Evolutionary conservation across 192 early-diverging fungal genomes (phyloP).

Genomic region (Coemansia sp.): DNA sequence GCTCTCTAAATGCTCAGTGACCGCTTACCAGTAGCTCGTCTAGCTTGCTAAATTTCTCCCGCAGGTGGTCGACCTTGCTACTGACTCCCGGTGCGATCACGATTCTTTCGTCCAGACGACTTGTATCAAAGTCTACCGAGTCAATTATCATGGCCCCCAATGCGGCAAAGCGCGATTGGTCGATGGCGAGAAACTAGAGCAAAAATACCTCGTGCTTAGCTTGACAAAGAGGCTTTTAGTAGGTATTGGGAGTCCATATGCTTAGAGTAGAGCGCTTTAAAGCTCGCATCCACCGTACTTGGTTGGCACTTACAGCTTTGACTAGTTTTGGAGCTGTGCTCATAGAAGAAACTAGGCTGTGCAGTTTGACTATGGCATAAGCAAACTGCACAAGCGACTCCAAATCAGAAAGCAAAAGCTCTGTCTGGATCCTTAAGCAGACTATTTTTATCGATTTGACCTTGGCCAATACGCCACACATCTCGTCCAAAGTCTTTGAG

Average conservation of each 20-base stretch:
- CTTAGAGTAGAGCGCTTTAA: not conserved
- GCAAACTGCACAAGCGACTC: conserved; percentile 38
- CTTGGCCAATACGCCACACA: conserved; percentile 18
- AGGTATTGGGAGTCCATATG: not conserved
- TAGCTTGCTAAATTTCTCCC: conserved; percentile 20
- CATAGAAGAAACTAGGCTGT: conserved; percentile 15
- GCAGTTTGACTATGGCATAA: conserved; percentile 26
- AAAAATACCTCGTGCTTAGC: not conserved
- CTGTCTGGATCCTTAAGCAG: conserved; percentile 32
- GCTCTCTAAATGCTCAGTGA: not conserved
- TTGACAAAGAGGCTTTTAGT: not conserved
- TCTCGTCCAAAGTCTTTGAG: conserved; percentile 3
- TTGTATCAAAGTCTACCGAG: conserved; percentile 34
- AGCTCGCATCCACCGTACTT: not conserved
- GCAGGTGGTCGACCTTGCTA: conserved; percentile 33
- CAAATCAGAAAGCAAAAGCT: conserved; percentile 32
- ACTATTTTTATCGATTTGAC: conserved; percentile 12
- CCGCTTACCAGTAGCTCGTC: conserved; percentile 25
- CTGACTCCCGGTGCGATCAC: conserved; percentile 23
- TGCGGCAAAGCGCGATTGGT: conserved; percentile 15
- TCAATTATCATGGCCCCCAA: conserved; percentile 32
- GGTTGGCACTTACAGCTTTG: conserved; percentile 15
- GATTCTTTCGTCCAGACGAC: conserved; percentile 19
- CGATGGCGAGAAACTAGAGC: conserved; percentile 21
- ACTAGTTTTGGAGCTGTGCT: conserved; percentile 15